phyloP scores from a whole-genome alignment of 148 eudicot genomes.

The Heliosperma pusillum region DNA sequence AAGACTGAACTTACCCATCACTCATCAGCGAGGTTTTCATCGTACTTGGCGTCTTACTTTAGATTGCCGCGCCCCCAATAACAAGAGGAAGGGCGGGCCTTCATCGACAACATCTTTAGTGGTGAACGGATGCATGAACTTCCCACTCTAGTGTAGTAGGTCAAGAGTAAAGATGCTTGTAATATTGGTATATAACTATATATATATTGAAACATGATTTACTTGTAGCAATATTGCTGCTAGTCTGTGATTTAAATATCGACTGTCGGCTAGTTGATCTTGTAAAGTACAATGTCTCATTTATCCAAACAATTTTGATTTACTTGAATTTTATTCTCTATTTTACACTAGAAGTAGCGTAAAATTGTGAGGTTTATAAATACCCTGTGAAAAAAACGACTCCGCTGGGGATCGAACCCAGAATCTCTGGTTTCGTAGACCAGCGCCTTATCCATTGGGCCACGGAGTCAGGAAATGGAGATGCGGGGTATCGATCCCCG shows the following conservation, averaged over 20 bases:
- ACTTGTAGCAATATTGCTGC: not conserved
- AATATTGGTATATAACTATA: not conserved
- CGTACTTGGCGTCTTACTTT: not conserved
- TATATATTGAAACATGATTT: not conserved
- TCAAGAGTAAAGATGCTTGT: not conserved
- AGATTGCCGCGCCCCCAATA: conserved; percentile 6
- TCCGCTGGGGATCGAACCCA: conserved; percentile 92
- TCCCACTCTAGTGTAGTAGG: conserved; percentile 12
- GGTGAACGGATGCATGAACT: conserved; percentile 4
- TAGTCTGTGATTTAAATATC: not conserved
- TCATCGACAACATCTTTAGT: not conserved
- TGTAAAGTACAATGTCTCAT: not conserved
- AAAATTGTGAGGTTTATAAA: too few relatives aligned
- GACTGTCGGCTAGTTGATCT: not conserved
- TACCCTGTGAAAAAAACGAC: conserved; percentile 33
- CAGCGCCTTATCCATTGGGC: conserved; percentile 99
- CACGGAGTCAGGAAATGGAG: conserved; percentile 47
- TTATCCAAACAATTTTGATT: too few relatives aligned
- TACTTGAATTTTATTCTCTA: too few relatives aligned
- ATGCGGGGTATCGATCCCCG: conserved; percentile 99
- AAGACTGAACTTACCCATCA: not conserved
- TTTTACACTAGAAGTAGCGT: too few relatives aligned
- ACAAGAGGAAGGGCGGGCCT: conserved; percentile 2
- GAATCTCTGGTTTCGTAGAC: conserved; percentile 97
- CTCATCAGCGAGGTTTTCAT: not conserved